Conservation (phyloP, 768 basidiomycete species). For the Tephrocybe sp. region DNA sequence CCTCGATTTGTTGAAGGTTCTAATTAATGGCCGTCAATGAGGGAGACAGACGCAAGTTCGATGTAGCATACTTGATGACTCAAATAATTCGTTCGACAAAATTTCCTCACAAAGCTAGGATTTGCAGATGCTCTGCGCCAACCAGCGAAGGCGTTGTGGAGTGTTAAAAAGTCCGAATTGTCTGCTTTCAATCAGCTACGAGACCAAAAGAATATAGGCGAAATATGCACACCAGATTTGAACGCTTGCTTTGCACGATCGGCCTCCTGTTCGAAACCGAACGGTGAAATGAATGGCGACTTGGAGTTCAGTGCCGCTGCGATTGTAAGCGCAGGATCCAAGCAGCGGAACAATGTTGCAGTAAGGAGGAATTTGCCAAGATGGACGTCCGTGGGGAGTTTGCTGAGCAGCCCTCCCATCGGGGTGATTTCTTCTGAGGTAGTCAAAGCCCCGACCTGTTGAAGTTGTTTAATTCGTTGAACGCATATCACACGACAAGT, state of each 20-base stretch:
- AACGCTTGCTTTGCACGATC: slow-evolving; percentile 81
- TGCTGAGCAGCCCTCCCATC: slow-evolving; percentile 86
- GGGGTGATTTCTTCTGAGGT: slow-evolving; percentile 88
- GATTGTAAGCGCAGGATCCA: slow-evolving; percentile 96
- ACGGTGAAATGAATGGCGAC: slow-evolving; percentile 87
- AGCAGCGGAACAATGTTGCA: slow-evolving; percentile 80
- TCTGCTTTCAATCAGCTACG: slow-evolving; percentile 41
- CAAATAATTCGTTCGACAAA: slow-evolving; percentile 77
- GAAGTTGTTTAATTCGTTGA: not conserved
- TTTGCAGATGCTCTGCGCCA: slow-evolving; percentile 81
- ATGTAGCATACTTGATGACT: slow-evolving; percentile 67
- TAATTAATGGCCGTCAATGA: slow-evolving; percentile 23
- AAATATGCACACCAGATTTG: slow-evolving; percentile 53
- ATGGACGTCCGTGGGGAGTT: slow-evolving; percentile 93
- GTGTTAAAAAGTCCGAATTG: slow-evolving; percentile 92
- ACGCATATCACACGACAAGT: not conserved
- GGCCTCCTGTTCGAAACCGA: slow-evolving; percentile 85
- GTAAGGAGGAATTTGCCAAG: slow-evolving; percentile 90
- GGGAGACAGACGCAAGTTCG: not conserved
- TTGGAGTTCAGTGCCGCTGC: slow-evolving; percentile 91
- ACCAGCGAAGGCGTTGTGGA: slow-evolving; percentile 85
- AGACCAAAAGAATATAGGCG: not conserved
- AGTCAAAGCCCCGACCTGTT: slow-evolving; percentile 83
- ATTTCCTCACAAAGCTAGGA: slow-evolving; percentile 58
- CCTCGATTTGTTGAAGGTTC: slow-evolving; percentile 96